phyloP scores from a whole-genome alignment of 495 filamentous ascomycete genomes.

The Podospora fimiseda region DNA sequence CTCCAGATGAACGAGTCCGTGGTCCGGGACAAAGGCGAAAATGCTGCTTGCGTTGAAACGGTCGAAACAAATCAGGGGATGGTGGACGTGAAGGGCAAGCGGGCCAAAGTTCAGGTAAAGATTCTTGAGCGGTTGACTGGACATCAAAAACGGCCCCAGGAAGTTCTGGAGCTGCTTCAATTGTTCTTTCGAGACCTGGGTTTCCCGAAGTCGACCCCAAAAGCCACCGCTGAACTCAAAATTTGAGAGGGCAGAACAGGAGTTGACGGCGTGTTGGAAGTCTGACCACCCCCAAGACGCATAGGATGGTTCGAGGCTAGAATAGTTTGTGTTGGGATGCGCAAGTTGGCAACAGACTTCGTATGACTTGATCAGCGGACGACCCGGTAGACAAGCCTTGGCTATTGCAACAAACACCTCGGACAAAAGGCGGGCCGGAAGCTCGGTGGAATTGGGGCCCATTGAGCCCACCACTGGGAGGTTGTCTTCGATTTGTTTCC shows the following conservation, averaged over 20 bases:
- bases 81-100: no score
- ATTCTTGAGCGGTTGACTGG: neutral
- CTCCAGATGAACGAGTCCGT: no score
- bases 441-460: no score
- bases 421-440: neutral
- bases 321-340: neutral
- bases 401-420: neutral
- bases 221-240: neutral
- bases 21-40: no score
- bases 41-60: no score
- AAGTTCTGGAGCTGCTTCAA: neutral
- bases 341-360: neutral
- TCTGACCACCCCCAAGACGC: neutral
- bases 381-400: neutral
- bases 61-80: no score
- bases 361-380: neutral
- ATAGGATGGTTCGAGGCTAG: neutral
- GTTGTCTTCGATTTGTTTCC: neutral
- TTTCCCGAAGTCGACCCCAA: neutral
- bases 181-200: neutral
- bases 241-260: neutral
- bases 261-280: neutral
- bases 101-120: neutral
- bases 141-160: neutral
- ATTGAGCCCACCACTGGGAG: neutral